Conservation (phyloP, 257 asterid species). For the Scutellaria minor region DNA sequence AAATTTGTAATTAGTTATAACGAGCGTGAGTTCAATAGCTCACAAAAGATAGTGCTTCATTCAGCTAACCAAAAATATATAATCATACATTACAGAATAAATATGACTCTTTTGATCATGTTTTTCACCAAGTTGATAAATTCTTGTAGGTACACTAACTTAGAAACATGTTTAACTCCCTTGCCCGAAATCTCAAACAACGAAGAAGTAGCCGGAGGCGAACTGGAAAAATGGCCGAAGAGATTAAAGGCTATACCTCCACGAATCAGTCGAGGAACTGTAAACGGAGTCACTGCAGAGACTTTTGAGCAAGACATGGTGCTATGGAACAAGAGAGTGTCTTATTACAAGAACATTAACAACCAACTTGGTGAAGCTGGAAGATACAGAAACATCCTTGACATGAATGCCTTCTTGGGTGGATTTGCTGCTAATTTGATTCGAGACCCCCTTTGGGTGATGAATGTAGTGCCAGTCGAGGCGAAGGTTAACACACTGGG, state of each 20-base stretch:
- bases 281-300: slow-evolving; percentile 50
- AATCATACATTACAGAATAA: no score
- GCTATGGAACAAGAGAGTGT: slow-evolving; percentile 69
- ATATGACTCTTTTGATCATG: no score
- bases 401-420: slow-evolving; percentile 84
- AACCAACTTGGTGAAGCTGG: slow-evolving; percentile 60
- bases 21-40: no score
- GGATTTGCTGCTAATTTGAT: slow-evolving; percentile 77
- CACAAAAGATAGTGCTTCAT: no score
- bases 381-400: slow-evolving; percentile 70
- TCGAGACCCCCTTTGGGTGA: slow-evolving; percentile 80
- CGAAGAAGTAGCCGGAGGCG: slow-evolving; percentile 69
- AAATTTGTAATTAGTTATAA: no score
- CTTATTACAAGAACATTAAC: slow-evolving; percentile 68
- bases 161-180: slow-evolving; percentile 71
- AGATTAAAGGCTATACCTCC: slow-evolving; percentile 69
- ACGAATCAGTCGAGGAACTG: slow-evolving; percentile 59
- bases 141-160: slow-evolving; percentile 59
- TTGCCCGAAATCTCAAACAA: slow-evolving; percentile 62
- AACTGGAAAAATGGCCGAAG: slow-evolving; percentile 70
- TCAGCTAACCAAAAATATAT: no score
- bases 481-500: slow-evolving; percentile 72
- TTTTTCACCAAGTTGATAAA: no score
- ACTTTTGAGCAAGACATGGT: slow-evolving; percentile 49
- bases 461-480: slow-evolving; percentile 79